Conservation (phyloP, 371 early-diverging fungal genomes). For the Rhizomucor pusillus region DNA sequence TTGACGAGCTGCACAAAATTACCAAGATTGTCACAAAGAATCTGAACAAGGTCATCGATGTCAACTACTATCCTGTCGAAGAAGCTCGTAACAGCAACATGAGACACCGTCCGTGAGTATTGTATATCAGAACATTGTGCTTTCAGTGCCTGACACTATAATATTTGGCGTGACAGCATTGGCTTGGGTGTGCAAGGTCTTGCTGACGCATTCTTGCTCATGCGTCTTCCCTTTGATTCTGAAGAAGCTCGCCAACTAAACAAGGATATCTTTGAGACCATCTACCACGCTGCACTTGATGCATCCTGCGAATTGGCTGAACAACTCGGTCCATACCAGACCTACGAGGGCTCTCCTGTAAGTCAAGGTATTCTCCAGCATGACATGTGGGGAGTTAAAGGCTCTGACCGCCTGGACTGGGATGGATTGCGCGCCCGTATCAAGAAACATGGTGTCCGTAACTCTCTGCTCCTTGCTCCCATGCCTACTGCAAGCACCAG, state of each 20-base stretch:
- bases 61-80: constrained; percentile 94
- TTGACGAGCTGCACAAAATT: constrained; percentile 56
- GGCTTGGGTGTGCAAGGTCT: constrained; percentile 99
- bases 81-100: constrained; percentile 88
- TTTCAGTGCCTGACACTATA: not conserved
- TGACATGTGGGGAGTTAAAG: constrained; percentile 89
- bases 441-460: constrained; percentile 87
- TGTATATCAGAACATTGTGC: not conserved
- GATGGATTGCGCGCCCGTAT: constrained; percentile 78
- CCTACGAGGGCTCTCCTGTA: constrained; percentile 91
- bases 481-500: constrained; percentile 99
- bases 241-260: constrained; percentile 85
- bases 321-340: constrained; percentile 80
- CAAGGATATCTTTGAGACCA: constrained; percentile 95
- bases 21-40: constrained; percentile 87
- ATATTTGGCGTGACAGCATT: constrained; percentile 36
- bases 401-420: constrained; percentile 91
- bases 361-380: constrained; percentile 92
- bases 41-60: constrained; percentile 97
- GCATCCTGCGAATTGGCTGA: constrained; percentile 90
- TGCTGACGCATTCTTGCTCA: constrained; percentile 94
- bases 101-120: constrained; percentile 81
- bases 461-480: constrained; percentile 93
- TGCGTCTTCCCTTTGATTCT: constrained; percentile 95
- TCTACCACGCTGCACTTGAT: constrained; percentile 96